Conservation (phyloP, 768 basidiomycete genomes). For the Boletus reticulatus region DNA sequence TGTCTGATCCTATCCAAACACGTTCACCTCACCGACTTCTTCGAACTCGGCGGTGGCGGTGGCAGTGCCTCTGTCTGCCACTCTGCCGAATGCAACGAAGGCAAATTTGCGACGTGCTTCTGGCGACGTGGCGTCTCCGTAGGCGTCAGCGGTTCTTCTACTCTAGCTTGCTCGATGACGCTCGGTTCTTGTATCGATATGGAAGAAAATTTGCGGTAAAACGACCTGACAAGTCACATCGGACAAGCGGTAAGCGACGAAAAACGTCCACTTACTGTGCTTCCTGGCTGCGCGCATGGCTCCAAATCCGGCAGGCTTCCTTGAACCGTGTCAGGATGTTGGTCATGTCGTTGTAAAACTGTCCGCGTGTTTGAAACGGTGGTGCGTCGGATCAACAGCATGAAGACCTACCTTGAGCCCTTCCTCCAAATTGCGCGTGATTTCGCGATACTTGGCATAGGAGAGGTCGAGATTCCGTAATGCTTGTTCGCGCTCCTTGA, state of each 20-base stretch:
- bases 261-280: constrained; percentile 52
- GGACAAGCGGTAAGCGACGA: background rate
- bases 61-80: constrained; percentile 54
- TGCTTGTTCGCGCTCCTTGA: constrained; percentile 79
- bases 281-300: constrained; percentile 66
- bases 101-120: constrained; percentile 39
- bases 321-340: constrained; percentile 72
- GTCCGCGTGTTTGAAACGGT: background rate
- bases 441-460: constrained; percentile 85
- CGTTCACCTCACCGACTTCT: constrained; percentile 1
- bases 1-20: no score
- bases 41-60: constrained; percentile 34
- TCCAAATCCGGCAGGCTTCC: constrained; percentile 75
- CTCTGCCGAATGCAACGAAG: constrained; percentile 46
- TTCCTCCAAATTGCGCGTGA: constrained; percentile 81
- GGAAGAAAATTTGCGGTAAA: constrained; percentile 22
- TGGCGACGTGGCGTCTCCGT: constrained; percentile 12
- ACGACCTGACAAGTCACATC: constrained; percentile 10
- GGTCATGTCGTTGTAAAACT: constrained; percentile 91
- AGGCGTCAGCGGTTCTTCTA: background rate
- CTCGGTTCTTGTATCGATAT: constrained; percentile 33
- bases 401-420: constrained; percentile 64
- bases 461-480: constrained; percentile 82
- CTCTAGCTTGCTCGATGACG: constrained; percentile 1
- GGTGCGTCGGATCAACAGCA: background rate